These are phyloP conservation scores for Leishmania amazonensis DNA, from an alignment of 208 protist genomes.

Conservation along the genomic window DNA sequence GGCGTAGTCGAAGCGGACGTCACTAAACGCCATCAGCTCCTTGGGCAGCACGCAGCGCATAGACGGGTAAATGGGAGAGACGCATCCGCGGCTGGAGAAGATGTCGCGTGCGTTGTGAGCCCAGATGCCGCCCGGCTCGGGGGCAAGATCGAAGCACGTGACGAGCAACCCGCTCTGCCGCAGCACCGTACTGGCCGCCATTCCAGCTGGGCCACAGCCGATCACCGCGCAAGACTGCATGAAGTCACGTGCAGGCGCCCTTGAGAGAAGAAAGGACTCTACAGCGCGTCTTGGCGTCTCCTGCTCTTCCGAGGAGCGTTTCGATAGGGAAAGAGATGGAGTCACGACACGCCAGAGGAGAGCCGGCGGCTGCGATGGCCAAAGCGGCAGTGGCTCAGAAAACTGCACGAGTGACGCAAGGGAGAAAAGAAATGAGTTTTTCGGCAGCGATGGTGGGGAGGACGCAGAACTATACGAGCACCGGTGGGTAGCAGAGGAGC, in stretches of 20 bases:
- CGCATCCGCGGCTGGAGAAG: slow-evolving; percentile 66
- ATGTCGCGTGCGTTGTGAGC: slow-evolving; percentile 59
- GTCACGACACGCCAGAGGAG: neutral
- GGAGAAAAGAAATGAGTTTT: neutral
- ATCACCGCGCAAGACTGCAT: slow-evolving; percentile 91
- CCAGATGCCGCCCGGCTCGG: slow-evolving; percentile 82
- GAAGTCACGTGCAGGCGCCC: neutral
- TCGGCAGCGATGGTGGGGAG: neutral
- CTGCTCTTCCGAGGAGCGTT: neutral
- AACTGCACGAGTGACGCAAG: neutral
- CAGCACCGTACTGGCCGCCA: slow-evolving; percentile 65
- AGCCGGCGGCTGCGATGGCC: neutral
- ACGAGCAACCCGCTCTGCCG: slow-evolving; percentile 81
- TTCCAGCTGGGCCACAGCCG: slow-evolving; percentile 87
- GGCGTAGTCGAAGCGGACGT: slow-evolving; percentile 82
- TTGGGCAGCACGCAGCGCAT: slow-evolving; percentile 88
- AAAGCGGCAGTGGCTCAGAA: neutral
- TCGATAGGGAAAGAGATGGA: neutral
- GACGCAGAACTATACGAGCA: neutral
- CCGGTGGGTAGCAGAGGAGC: neutral
- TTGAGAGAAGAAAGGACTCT: neutral
- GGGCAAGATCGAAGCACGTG: slow-evolving; percentile 83
- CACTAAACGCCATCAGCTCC: slow-evolving; percentile 86
- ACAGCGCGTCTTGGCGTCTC: neutral
- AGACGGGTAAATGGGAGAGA: slow-evolving; percentile 81